phyloP scores from a whole-genome alignment of 108 stramenopile species.

The Chaetoceros muelleri region DNA sequence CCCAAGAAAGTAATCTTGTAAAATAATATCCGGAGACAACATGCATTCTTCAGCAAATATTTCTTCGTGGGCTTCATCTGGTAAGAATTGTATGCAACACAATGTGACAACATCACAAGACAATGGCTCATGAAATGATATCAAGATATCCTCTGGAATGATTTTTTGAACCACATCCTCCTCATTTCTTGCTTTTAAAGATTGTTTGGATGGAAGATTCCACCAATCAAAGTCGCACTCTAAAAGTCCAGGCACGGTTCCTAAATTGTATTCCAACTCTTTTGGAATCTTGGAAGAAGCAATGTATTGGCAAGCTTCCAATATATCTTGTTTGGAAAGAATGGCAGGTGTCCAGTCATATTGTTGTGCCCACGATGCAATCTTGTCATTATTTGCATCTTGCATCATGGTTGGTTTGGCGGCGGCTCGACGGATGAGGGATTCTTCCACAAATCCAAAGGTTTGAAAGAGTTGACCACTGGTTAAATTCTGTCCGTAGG shows the following conservation, averaged over 20 bases:
- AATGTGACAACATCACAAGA: conserved; percentile 59
- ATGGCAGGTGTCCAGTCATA: conserved; percentile 31
- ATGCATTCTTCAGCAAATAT: conserved; percentile 21
- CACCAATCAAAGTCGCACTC: conserved; percentile 19
- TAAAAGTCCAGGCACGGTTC: not conserved
- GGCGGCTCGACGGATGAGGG: not conserved
- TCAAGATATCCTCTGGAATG: conserved; percentile 25
- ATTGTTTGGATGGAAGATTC: conserved; percentile 8
- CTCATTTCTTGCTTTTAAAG: not conserved
- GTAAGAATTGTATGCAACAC: conserved; percentile 44
- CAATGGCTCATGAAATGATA: conserved; percentile 18
- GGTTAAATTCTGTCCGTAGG: conserved; percentile 54
- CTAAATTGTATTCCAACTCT: conserved; percentile 9
- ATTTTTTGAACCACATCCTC: not conserved
- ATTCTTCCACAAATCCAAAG: conserved; percentile 64
- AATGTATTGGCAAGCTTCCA: conserved; percentile 29
- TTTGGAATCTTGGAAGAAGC: conserved; percentile 19
- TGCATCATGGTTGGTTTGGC: not conserved
- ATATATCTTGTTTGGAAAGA: conserved; percentile 27
- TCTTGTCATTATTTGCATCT: not conserved
- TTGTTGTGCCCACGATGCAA: not conserved
- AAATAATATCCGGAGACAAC: conserved; percentile 11
- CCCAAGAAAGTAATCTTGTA: conserved; percentile 60
- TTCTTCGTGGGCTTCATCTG: conserved; percentile 48
- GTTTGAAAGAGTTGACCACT: conserved; percentile 69